Evolutionary conservation across 768 basidiomycete species (phyloP), one percentile per base, ranked within the genome.

Genomic region (Lactarius hengduanensis): DNA sequence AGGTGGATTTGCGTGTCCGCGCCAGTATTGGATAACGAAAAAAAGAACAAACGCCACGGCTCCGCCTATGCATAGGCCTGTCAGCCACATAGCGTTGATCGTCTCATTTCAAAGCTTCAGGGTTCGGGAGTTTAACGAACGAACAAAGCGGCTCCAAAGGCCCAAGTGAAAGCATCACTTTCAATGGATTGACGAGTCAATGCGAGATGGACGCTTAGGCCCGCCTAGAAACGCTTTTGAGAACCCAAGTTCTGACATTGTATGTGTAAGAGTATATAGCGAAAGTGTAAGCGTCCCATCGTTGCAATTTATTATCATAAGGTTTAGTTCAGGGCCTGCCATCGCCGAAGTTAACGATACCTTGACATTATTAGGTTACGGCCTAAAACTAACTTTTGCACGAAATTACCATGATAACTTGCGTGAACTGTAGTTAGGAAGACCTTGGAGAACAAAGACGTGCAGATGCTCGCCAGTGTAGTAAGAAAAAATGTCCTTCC

Each of bases 391-490:
- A 16, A 59, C 2, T 20, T 9, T 41, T 43, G 40, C 40, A 28
- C 43, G 5, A 15, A 16, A 38, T 11, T 13, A 30, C 41, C 2
- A 28, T 28, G 26, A 40, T 4, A n/a, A 43, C 40, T 28, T 30
- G 26, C 40, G 38, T 30, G 40, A 40, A 11, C 26, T 6, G 22
- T 26, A 45, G n/a, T 50, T 15, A 50, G 43, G 57, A 34, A 58
- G 38, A 16, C 38, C 8, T 58, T 26, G 57, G 57, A 58, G 57
- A 58, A 22, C 62, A 62, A 18, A 54, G 10, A 55, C 62, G 54
- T 56, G 53, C 22, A 62, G 53, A 26, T 57, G 57, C 32, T 58
- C 57, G 63, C 63, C 56, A 28, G 41, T 64, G 41, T 41, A 50
- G 32, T 58, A 64, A 41, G 56, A 57, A 40, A 43, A 58, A 58